Base-by-base conservation (phyloP, 352 stramenopile genomes). In the Blastocystis sp. region DNA sequence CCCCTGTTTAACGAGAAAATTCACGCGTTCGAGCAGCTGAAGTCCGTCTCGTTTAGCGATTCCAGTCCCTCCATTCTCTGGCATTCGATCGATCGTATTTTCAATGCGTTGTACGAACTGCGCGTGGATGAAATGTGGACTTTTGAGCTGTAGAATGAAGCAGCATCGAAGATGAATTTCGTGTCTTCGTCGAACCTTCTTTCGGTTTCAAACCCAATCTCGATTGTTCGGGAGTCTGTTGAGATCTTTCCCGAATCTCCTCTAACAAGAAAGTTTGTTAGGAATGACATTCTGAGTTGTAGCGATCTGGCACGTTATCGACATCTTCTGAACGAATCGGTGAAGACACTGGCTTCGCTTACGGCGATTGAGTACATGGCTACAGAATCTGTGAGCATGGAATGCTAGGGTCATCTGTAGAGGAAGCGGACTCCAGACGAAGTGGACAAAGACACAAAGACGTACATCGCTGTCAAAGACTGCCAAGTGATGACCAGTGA, bases 1-100 rank as follows among this genome's bases (percentile, higher is more conserved):
- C 70, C 70, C 5, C 43, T 80, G 47, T 80, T 45, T 26, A 37
- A 8, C 55, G 70, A 63, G 8, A 80, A 80, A 62, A n/a, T 80
- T 8, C 34, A 23, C 13, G 37, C 50, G 9, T 80, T 80, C 34
- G 37, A 54, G 20, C 13, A 41, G 11, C 70, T 80, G 20, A 20
- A 47, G 23, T 80, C 70, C 37, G 39, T 80, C 11, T 63, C 70
- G n/a, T 80, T 80, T 26, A 62, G 70, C 23, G n/a, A 23, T 0
- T 45, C 34, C 11, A 61, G 8, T 7, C 43, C 70, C 18, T 80
- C 70, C 20, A 15, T 80, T n/a, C 37, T 79, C 20, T 26, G 53
- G 7, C 39, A 20, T 7, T 39, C 70, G n/a, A 26, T 37, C 11
- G 39, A 62, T 64, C 7, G n/a, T 5, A 64, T 80, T 7, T 80